Evolutionary conservation across 768 basidiomycete genomes (phyloP), one percentile per base, ranked within the genome.

Genomic region (Filobasidium wieringae): DNA sequence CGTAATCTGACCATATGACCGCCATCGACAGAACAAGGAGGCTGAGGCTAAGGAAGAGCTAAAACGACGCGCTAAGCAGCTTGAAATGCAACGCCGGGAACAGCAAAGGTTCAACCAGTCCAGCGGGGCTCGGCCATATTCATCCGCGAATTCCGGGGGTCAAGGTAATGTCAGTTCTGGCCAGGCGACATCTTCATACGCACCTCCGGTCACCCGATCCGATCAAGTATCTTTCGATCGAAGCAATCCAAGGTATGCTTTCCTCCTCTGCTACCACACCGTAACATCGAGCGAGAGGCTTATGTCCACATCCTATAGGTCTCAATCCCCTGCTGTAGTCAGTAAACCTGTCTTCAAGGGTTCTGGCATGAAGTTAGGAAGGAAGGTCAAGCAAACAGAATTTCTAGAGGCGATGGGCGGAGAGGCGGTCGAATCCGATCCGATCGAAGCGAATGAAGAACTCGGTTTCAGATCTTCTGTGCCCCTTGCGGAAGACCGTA

Each of bases 1-100:
- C 17, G 57, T 17, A 15, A 7, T 9, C 24, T 51, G 7, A 24
- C 27, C 22, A 51, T 12, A 29, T 19, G 27, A 22, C 36, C 22
- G 12, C n/a, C 24, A 15, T 27, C 24, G 32, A 32, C 17, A 92
- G 86, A 97, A 99, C 78, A 97, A 97, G 76, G 95, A 99, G 76
- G 90, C 90, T 6, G 95, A 99, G 68, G 95, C 93, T 1, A 99
- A 99, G 72, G 95, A 99, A 72, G 93, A 96, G 69, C 85, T 99
- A 70, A 97, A 97, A 73, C 84, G 95, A 37, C 85, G 93, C 30
- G 92, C 95, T 0, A 95, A 95, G 72, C 91, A 96, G 68, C 82
- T 99, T 61, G 95, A 99, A 74, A 87, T 95, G 84, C 95, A 97
- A 70, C 83, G 93, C 39, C 80, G 92, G 32, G 93, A 99, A 70